Evolutionary conservation across 78 protist species (phyloP).

Genomic region (Fonticula alba): DNA sequence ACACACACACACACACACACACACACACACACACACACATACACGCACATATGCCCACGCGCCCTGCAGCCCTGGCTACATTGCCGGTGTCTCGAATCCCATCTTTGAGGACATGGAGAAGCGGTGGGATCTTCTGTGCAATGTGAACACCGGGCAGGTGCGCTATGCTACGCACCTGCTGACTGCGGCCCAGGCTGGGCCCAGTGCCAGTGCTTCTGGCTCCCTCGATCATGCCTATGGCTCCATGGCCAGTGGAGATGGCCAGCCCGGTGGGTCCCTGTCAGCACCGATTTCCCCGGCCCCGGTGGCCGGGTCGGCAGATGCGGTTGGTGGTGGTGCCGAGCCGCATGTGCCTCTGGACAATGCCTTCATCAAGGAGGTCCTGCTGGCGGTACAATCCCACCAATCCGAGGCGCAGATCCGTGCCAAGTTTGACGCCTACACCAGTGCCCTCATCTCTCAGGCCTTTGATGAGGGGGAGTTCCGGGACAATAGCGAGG

Average conservation of each 20-base stretch:
- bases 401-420: constrained; percentile 31
- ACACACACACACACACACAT: too few species aligned
- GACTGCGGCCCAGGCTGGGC: neutral
- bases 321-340: too few species aligned
- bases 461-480: constrained; percentile 35
- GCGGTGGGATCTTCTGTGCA: constrained; percentile 66
- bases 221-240: too few species aligned
- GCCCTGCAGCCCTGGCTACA: constrained; percentile 25
- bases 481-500: constrained; percentile 29
- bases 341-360: constrained; percentile 24
- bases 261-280: too few species aligned
- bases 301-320: too few species aligned
- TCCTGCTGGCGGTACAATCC: neutral
- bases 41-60: neutral
- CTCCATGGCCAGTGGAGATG: too few species aligned
- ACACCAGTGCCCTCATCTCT: constrained; percentile 37
- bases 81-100: constrained; percentile 58
- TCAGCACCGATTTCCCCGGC: too few species aligned
- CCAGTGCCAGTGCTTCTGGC: too few species aligned
- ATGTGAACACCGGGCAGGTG: constrained; percentile 47
- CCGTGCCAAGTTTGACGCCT: constrained; percentile 26
- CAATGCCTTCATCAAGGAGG: constrained; percentile 27
- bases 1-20: too few species aligned
- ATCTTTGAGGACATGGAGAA: constrained; percentile 40
- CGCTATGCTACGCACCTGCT: neutral